phyloP scores from a whole-genome alignment of 129 eudicot genomes.

The Deinandra increscens region DNA sequence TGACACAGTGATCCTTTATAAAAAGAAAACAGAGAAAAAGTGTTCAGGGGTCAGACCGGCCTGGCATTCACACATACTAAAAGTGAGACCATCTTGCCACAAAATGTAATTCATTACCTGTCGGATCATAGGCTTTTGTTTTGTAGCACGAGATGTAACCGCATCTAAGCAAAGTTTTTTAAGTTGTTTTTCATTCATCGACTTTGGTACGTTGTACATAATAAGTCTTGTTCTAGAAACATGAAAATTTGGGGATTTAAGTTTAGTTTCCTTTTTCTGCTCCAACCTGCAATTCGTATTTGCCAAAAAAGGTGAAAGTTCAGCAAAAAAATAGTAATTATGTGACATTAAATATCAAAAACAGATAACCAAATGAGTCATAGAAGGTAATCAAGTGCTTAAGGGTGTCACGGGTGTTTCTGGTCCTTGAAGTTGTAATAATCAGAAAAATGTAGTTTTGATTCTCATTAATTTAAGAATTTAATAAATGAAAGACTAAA shows the following conservation, averaged over 20 bases:
- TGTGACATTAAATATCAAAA: not conserved
- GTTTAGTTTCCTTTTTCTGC: constrained; percentile 68
- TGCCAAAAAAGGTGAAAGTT: constrained; percentile 1
- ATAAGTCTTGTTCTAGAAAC: constrained; percentile 87
- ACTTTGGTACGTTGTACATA: constrained; percentile 86
- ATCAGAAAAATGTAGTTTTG: not conserved
- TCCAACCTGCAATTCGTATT: constrained; percentile 65
- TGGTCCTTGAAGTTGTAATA: not conserved
- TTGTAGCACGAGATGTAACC: constrained; percentile 86
- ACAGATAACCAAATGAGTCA: not conserved
- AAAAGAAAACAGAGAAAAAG: not conserved
- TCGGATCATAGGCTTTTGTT: constrained; percentile 71
- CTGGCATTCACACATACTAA: not conserved
- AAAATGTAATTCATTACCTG: constrained; percentile 59
- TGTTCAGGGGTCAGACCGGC: not conserved
- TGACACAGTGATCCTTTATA: not conserved
- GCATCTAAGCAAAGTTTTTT: constrained; percentile 70
- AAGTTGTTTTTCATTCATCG: constrained; percentile 68
- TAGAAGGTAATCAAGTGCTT: not conserved
- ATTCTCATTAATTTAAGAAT: not conserved
- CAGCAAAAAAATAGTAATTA: not conserved
- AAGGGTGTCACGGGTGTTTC: not conserved
- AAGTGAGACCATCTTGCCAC: constrained; percentile 3
- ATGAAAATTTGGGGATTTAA: constrained; percentile 87
- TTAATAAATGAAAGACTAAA: not conserved